Conservation (phyloP, 139 green algal species). For the Nannochloris sp. region DNA sequence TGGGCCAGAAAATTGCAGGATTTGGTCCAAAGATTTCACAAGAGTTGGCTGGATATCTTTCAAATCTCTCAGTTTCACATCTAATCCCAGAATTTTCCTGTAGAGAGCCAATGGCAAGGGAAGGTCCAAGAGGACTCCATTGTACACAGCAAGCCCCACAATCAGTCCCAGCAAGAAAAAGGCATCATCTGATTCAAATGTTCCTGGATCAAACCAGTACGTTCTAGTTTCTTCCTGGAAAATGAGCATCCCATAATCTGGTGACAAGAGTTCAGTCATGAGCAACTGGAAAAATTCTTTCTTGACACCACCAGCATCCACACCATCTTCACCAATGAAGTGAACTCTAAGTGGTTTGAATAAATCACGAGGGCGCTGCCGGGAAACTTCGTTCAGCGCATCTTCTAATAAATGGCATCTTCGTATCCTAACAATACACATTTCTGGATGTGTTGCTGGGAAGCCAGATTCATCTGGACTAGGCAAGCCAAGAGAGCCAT, state of each 20-base stretch:
- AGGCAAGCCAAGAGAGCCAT: slow-evolving; percentile 48
- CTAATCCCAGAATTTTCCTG: slow-evolving; percentile 75
- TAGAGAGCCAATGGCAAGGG: slow-evolving; percentile 79
- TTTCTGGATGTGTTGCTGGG: slow-evolving; percentile 68
- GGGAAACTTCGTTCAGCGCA: slow-evolving; percentile 73
- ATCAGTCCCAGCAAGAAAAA: slow-evolving; percentile 83
- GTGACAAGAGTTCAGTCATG: slow-evolving; percentile 71
- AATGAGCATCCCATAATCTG: slow-evolving; percentile 82
- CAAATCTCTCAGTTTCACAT: slow-evolving; percentile 67
- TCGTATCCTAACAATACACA: slow-evolving; percentile 83
- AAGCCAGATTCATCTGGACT: slow-evolving; percentile 47
- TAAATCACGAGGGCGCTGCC: slow-evolving; percentile 69
- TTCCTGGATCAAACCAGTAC: slow-evolving; percentile 72
- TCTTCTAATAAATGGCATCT: slow-evolving; percentile 80
- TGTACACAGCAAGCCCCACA: slow-evolving; percentile 88
- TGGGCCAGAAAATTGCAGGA: slow-evolving; percentile 57
- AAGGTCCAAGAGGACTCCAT: slow-evolving; percentile 87
- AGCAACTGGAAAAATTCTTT: slow-evolving; percentile 96
- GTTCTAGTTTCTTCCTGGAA: slow-evolving; percentile 65
- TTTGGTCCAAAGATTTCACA: slow-evolving; percentile 47
- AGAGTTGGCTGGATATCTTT: slow-evolving; percentile 80
- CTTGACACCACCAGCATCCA: slow-evolving; percentile 81
- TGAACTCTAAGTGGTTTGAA: slow-evolving; percentile 90
- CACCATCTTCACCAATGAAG: slow-evolving; percentile 93
- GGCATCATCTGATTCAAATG: slow-evolving; percentile 56